Evolutionary conservation across 169 alveolate genomes (phyloP).

Genomic region (Plasmodium berghei): DNA sequence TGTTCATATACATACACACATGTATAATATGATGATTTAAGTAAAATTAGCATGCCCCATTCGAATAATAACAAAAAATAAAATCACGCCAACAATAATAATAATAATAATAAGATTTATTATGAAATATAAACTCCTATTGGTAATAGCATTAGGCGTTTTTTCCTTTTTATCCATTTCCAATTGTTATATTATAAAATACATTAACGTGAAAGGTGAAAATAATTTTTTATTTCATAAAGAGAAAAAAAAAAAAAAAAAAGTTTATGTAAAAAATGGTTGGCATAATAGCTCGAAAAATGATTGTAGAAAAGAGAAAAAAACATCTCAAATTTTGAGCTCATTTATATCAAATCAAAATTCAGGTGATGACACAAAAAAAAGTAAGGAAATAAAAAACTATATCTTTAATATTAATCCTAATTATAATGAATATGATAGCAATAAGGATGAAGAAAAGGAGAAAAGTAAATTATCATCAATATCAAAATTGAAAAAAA

Average conservation of each 20-base stretch:
- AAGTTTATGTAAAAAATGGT: neutral
- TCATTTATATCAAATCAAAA: constrained; percentile 11
- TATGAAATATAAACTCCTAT: constrained; percentile 25
- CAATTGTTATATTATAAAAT: constrained; percentile 31
- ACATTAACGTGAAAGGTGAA: neutral
- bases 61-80: too few species aligned
- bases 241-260: constrained; percentile 15
- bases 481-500: too few species aligned
- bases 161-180: constrained; percentile 13
- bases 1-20: too few species aligned
- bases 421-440: too few species aligned
- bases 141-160: neutral
- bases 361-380: neutral
- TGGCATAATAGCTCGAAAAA: too few species aligned
- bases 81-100: too few species aligned
- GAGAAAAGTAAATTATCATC: too few species aligned
- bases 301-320: constrained; percentile 1
- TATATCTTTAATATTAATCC: neutral
- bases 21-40: too few species aligned
- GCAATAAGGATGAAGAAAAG: too few species aligned
- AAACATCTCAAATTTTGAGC: neutral
- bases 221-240: constrained; percentile 9
- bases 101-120: constrained; percentile 4
- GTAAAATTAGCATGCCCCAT: too few species aligned
- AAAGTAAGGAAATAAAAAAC: neutral